Conservation (phyloP, 1,284 basidiomycete genomes). For the Somion occarium region DNA sequence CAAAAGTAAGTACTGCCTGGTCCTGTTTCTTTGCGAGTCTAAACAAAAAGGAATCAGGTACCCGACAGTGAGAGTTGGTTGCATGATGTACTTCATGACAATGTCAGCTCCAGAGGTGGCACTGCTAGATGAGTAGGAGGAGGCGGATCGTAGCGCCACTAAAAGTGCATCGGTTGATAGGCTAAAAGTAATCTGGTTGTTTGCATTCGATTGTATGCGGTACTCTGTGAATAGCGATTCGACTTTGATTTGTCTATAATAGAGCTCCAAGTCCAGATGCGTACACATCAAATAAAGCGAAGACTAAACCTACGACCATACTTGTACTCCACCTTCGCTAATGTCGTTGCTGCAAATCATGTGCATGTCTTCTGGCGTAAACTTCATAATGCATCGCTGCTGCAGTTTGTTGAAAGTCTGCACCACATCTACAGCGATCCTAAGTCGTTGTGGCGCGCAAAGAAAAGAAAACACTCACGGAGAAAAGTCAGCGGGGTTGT, state of each 20-base stretch:
- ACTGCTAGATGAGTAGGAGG: slow-evolving; percentile 17
- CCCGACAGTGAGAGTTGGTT: background rate
- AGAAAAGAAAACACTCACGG: slow-evolving; percentile 36
- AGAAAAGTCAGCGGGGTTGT: slow-evolving; percentile 56
- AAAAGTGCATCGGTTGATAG: slow-evolving; percentile 73
- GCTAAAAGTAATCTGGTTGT: slow-evolving; percentile 78
- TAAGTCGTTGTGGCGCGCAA: background rate
- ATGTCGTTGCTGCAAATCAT: slow-evolving; percentile 81
- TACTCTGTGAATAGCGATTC: slow-evolving; percentile 78
- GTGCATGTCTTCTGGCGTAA: slow-evolving; percentile 71
- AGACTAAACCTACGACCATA: slow-evolving; percentile 76
- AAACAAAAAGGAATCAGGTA: background rate
- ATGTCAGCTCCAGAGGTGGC: slow-evolving; percentile 45
- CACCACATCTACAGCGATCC: slow-evolving; percentile 51
- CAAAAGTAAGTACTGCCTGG: slow-evolving; percentile 69
- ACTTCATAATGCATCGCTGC: slow-evolving; percentile 78
- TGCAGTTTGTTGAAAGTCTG: slow-evolving; percentile 81
- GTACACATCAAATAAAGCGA: too few species aligned
- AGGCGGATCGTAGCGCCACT: slow-evolving; percentile 66
- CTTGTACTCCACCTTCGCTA: slow-evolving; percentile 82
- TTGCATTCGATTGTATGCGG: slow-evolving; percentile 83
- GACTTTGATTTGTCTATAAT: slow-evolving; percentile 51
- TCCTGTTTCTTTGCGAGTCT: slow-evolving; percentile 76
- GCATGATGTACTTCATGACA: slow-evolving; percentile 50
- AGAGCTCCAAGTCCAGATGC: background rate